Evolutionary conservation across 1,139 yeast genomes (phyloP).

Genomic region (Meyerozyma smithsonii): DNA sequence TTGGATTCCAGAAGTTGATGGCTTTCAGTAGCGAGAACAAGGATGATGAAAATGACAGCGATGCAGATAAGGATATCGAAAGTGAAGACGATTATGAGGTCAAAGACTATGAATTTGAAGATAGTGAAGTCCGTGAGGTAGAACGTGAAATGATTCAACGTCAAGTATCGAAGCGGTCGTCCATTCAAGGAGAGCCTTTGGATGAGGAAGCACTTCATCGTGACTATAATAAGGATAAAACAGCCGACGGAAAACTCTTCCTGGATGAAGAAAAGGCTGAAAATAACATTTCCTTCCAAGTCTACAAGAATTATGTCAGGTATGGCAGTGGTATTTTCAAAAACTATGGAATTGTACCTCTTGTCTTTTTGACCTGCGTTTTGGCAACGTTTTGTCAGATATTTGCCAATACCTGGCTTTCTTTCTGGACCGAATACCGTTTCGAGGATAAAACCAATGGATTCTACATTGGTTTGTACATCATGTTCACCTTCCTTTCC

Average conservation of each 20-base stretch:
- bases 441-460: constrained; percentile 17
- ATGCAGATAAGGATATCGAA: constrained; percentile 11
- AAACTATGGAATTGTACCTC: constrained; percentile 7
- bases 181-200: constrained; percentile 6
- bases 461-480: constrained; percentile 29
- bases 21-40: constrained; percentile 6
- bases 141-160: constrained; percentile 2
- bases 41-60: constrained; percentile 14
- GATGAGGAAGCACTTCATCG: constrained; percentile 20
- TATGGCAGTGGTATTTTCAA: constrained; percentile 8
- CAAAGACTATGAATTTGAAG: constrained; percentile 7
- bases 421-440: constrained; percentile 32
- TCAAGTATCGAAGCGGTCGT: constrained; percentile 13
- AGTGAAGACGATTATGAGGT: constrained; percentile 6
- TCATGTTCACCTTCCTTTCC: constrained; percentile 22
- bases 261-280: constrained; percentile 16
- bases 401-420: constrained; percentile 34
- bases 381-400: constrained; percentile 23
- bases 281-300: constrained; percentile 12
- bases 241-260: constrained; percentile 8
- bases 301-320: constrained; percentile 13
- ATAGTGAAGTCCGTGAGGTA: constrained; percentile 10
- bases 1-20: constrained; percentile 13
- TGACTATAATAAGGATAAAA: constrained; percentile 15
- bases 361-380: constrained; percentile 13